phyloP scores from a whole-genome alignment of 2,329 filamentous ascomycete genomes.

The Aureobasidium zeae region DNA sequence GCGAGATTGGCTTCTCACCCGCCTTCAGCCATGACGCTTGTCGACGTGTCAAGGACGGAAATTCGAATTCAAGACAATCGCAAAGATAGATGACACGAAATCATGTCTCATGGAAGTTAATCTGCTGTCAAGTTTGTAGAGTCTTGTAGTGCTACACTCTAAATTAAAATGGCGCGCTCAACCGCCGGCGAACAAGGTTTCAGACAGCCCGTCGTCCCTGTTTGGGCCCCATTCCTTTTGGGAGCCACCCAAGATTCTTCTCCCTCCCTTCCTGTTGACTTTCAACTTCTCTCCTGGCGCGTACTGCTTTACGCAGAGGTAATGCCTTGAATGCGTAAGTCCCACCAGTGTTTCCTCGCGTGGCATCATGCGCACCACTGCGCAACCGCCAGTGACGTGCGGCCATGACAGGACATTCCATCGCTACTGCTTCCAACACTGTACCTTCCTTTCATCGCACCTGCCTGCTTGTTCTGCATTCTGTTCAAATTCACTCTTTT shows the following conservation, averaged over 20 bases:
- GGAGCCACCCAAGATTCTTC: not conserved
- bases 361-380: not conserved
- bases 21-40: not conserved
- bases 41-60: not conserved
- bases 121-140: too few species aligned
- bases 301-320: not conserved
- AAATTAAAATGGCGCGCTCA: constrained; percentile 1
- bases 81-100: constrained; percentile 10
- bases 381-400: constrained; percentile 1
- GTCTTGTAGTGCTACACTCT: constrained; percentile 1
- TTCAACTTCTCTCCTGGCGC: not conserved
- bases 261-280: constrained; percentile 7
- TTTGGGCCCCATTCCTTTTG: not conserved
- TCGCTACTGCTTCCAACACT: not conserved
- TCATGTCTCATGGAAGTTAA: constrained; percentile 7
- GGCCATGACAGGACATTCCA: constrained; percentile 4
- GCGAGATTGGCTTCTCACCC: constrained; percentile 13
- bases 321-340: constrained; percentile 16
- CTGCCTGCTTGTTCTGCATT: not conserved
- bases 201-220: too few species aligned
- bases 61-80: too few species aligned
- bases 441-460: too few species aligned
- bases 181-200: not conserved
- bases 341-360: not conserved
- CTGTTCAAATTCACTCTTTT: not conserved